Conservation (phyloP, 176 grass and related monocot species). For the Carex parvula region DNA sequence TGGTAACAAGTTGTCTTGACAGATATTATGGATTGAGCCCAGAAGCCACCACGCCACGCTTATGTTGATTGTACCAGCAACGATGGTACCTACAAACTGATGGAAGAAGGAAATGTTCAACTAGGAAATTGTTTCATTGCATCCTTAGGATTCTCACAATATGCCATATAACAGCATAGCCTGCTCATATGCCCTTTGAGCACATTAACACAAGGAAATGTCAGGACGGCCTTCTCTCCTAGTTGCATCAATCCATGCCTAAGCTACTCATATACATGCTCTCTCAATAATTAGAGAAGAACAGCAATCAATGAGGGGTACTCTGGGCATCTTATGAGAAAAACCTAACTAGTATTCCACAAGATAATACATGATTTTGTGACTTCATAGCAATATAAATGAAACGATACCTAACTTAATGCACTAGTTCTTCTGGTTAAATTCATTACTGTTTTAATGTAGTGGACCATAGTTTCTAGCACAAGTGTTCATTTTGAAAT, state of each 20-base stretch:
- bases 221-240: neutral
- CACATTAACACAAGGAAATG: neutral
- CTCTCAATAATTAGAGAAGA: neutral
- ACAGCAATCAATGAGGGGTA: neutral
- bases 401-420: neutral
- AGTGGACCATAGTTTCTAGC: neutral
- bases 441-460: neutral
- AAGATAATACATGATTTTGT: neutral
- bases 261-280: neutral
- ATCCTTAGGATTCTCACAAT: neutral
- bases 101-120: neutral
- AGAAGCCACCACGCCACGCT: conserved; percentile 78
- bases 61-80: conserved; percentile 65
- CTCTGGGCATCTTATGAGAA: neutral
- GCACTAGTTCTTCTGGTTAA: neutral
- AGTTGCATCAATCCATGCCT: neutral
- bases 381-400: neutral
- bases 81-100: conserved; percentile 59
- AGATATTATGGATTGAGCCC: conserved; percentile 65
- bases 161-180: neutral
- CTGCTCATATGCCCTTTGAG: neutral
- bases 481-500: neutral
- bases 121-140: neutral
- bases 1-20: conserved; percentile 52
- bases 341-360: neutral